Evolutionary conservation across 139 green algal genomes (phyloP).

Genomic region (Astrephomene gubernaculifera): DNA sequence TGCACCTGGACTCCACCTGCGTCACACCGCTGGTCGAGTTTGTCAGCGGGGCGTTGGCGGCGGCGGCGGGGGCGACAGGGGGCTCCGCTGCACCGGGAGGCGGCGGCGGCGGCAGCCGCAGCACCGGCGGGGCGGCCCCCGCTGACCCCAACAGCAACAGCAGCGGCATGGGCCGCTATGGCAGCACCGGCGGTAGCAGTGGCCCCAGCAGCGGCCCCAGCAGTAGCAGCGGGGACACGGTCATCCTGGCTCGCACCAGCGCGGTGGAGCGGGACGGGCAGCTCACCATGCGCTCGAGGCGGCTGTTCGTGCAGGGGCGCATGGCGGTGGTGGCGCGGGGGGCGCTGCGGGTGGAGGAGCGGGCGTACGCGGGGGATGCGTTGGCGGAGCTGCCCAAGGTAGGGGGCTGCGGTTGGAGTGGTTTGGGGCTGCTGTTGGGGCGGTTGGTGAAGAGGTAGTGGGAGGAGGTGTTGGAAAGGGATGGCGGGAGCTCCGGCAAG

Average conservation of each 20-base stretch:
- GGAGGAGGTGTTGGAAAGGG: too few species aligned
- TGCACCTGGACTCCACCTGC: slow-evolving; percentile 46
- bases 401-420: not conserved
- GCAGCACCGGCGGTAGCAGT: too few species aligned
- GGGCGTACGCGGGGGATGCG: slow-evolving; percentile 27
- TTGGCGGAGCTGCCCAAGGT: slow-evolving; percentile 50
- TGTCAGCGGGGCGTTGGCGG: slow-evolving; percentile 16
- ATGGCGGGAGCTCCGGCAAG: not conserved
- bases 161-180: too few species aligned
- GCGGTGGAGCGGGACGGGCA: slow-evolving; percentile 43
- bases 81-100: too few species aligned
- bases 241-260: slow-evolving; percentile 40
- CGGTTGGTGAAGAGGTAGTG: not conserved
- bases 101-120: too few species aligned
- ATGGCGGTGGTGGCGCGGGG: slow-evolving; percentile 53
- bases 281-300: slow-evolving; percentile 49
- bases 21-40: slow-evolving; percentile 48
- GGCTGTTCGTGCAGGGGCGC: slow-evolving; percentile 54
- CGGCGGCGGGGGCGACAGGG: too few species aligned
- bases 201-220: too few species aligned
- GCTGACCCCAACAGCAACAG: too few species aligned
- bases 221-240: slow-evolving; percentile 20
- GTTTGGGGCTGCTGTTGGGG: not conserved
- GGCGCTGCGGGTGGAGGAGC: slow-evolving; percentile 43
- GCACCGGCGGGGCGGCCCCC: too few species aligned